Evolutionary conservation across 495 filamentous ascomycete genomes (phyloP).

Genomic region (Hypoxylon crocopeplum): DNA sequence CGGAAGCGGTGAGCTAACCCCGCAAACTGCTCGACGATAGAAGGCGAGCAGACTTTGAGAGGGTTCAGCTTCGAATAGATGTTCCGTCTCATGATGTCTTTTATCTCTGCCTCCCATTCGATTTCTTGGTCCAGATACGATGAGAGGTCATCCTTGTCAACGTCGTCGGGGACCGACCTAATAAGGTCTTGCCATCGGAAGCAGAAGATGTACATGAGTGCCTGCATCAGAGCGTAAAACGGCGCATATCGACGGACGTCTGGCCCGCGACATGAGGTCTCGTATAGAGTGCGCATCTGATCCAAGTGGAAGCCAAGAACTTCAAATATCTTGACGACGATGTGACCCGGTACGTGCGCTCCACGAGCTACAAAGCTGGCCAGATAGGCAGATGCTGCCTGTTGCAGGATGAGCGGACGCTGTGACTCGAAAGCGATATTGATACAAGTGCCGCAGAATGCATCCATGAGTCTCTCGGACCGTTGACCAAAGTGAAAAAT

Average conservation of each 20-base stretch:
- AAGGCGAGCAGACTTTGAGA: slow-evolving; percentile 92
- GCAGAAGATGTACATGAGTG: slow-evolving; percentile 93
- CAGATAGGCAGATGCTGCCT: slow-evolving; percentile 89
- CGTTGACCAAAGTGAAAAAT: slow-evolving; percentile 92
- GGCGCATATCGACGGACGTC: slow-evolving; percentile 81
- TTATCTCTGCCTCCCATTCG: slow-evolving; percentile 74
- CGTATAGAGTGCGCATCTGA: slow-evolving; percentile 66
- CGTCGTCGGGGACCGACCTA: slow-evolving; percentile 53
- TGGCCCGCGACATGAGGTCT: slow-evolving; percentile 75
- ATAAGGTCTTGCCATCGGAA: slow-evolving; percentile 95
- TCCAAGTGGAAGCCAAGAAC: slow-evolving; percentile 77
- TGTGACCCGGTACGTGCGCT: slow-evolving; percentile 73
- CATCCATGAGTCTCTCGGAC: slow-evolving; percentile 74
- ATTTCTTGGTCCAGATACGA: slow-evolving; percentile 67
- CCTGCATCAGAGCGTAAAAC: slow-evolving; percentile 91
- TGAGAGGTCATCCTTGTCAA: slow-evolving; percentile 62
- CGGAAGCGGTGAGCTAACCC: slow-evolving; percentile 81
- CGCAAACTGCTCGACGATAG: slow-evolving; percentile 90
- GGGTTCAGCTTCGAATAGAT: slow-evolving; percentile 91
- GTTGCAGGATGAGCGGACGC: slow-evolving; percentile 71
- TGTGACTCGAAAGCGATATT: slow-evolving; percentile 52
- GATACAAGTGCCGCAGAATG: slow-evolving; percentile 80
- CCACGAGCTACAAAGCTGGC: slow-evolving; percentile 92
- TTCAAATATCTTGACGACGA: slow-evolving; percentile 78
- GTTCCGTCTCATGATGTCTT: slow-evolving; percentile 71